Evolutionary conservation across 2,329 filamentous ascomycete genomes (phyloP).

Genomic region (Huntiella savannae): DNA sequence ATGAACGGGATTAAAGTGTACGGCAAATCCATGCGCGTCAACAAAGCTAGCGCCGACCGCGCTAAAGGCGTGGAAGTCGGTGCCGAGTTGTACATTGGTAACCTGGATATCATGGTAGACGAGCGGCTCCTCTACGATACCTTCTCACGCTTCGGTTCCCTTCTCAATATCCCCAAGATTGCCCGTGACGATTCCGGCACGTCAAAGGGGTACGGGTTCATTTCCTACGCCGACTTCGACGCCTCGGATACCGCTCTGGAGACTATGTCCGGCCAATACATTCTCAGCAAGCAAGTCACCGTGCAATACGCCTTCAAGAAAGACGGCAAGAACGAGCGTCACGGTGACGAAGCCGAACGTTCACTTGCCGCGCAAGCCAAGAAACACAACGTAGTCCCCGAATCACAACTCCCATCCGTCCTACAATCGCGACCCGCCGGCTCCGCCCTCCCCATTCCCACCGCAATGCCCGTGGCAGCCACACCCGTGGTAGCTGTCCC

Average conservation of each 20-base stretch:
- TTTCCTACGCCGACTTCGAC: constrained; percentile 85
- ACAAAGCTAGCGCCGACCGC: constrained; percentile 81
- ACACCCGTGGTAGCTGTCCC: no score
- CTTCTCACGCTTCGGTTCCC: constrained; percentile 76
- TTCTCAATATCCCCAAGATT: constrained; percentile 74
- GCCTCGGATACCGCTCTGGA: constrained; percentile 77
- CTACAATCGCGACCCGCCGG: constrained; percentile 30
- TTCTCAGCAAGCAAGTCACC: constrained; percentile 90
- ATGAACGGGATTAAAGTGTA: constrained; percentile 92
- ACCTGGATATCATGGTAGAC: constrained; percentile 83
- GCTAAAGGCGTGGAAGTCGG: constrained; percentile 64
- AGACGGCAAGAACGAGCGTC: constrained; percentile 89
- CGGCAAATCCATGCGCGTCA: constrained; percentile 88
- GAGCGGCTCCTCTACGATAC: constrained; percentile 91
- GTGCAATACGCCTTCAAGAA: constrained; percentile 99
- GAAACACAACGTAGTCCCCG: constrained; percentile 78
- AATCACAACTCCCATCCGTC: constrained; percentile 55
- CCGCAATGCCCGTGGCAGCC: constrained; percentile 17
- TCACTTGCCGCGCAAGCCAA: constrained; percentile 82
- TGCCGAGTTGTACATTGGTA: constrained; percentile 91
- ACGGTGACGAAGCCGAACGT: constrained; percentile 85
- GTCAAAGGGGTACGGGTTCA: constrained; percentile 91
- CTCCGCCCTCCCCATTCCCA: constrained; percentile 17
- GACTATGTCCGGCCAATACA: constrained; percentile 89
- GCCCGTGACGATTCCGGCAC: constrained; percentile 75